phyloP scores from a whole-genome alignment of 108 stramenopile species.

The Cyclotella cryptica region DNA sequence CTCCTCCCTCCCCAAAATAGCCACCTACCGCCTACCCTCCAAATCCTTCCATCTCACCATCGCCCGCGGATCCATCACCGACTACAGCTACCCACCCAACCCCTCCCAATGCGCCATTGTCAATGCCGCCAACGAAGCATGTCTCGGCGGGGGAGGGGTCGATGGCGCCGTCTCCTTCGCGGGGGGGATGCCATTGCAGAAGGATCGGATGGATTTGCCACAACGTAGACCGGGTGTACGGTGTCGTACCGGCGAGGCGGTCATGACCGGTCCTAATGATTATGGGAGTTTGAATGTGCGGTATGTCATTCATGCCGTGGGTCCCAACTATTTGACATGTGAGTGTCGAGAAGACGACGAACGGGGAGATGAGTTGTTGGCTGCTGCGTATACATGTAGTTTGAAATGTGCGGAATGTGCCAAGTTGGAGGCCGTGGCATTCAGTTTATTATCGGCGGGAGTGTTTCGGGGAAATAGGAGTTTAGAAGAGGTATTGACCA shows the following conservation, averaged over 20 bases:
- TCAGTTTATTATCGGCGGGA: conserved; percentile 79
- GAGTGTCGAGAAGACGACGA: conserved; percentile 8
- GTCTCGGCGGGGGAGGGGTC: conserved; percentile 89
- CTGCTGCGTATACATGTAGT: conserved; percentile 59
- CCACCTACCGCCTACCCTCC: conserved; percentile 7
- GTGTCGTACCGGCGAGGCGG: conserved; percentile 73
- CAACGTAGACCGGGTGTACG: conserved; percentile 44
- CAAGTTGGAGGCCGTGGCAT: conserved; percentile 68
- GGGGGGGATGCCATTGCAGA: conserved; percentile 62
- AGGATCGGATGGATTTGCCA: conserved; percentile 66
- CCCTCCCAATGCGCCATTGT: conserved; percentile 65
- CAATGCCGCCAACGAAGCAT: conserved; percentile 85
- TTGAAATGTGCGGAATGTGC: conserved; percentile 51
- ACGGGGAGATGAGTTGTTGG: conserved; percentile 53
- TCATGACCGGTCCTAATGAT: conserved; percentile 66
- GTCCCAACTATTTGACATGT: conserved; percentile 70
- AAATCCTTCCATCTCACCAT: conserved; percentile 50
- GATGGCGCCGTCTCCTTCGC: conserved; percentile 85
- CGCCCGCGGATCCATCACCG: conserved; percentile 55
- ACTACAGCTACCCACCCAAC: conserved; percentile 46
- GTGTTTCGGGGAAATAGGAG: conserved; percentile 68
- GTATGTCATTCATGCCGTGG: conserved; percentile 90
- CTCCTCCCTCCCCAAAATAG: conserved; percentile 14
- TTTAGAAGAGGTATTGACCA: conserved; percentile 60
- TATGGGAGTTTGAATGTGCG: conserved; percentile 61